Conservation (phyloP, 1,284 basidiomycete species). For the Prillingera fragicola region DNA sequence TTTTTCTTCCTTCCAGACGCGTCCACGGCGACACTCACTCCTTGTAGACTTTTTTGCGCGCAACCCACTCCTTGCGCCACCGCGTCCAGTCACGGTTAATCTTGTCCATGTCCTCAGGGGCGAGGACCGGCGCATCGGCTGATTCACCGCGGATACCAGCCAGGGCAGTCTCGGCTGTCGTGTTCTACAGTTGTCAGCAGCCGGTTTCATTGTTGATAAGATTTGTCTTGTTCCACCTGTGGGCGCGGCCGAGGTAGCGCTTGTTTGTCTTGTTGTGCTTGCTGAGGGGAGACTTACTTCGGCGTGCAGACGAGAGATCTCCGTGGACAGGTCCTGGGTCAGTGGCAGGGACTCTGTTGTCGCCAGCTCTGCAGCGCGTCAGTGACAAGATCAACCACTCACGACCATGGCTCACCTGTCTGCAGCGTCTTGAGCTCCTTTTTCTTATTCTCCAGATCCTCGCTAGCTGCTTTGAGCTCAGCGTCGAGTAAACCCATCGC, state of each 20-base stretch:
- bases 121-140: constrained; percentile 23
- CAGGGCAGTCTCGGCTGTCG: constrained; percentile 24
- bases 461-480: neutral
- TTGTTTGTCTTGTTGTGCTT: too few species aligned
- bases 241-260: too few species aligned
- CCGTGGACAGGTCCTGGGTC: constrained; percentile 56
- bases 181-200: constrained; percentile 28
- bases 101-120: constrained; percentile 32
- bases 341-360: constrained; percentile 62
- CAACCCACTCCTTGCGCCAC: constrained; percentile 45
- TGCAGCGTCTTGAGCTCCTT: constrained; percentile 55
- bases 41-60: constrained; percentile 43
- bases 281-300: constrained; percentile 30
- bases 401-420: constrained; percentile 51
- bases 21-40: constrained; percentile 29
- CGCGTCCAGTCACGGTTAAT: constrained; percentile 40
- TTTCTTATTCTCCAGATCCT: constrained; percentile 52
- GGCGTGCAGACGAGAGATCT: constrained; percentile 31
- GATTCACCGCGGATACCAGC: constrained; percentile 20
- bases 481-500: neutral
- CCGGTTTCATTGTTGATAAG: neutral
- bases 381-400: constrained; percentile 1
- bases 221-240: too few species aligned
- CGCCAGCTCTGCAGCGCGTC: constrained; percentile 60
- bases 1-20: too few species aligned